A percentile compares a stretch with the other conserved stretches of the same genome.
Evolutionary conservation across 1,284 basidiomycete species (phyloP).

Genomic region (Papiliotrema fonsecae): DNA sequence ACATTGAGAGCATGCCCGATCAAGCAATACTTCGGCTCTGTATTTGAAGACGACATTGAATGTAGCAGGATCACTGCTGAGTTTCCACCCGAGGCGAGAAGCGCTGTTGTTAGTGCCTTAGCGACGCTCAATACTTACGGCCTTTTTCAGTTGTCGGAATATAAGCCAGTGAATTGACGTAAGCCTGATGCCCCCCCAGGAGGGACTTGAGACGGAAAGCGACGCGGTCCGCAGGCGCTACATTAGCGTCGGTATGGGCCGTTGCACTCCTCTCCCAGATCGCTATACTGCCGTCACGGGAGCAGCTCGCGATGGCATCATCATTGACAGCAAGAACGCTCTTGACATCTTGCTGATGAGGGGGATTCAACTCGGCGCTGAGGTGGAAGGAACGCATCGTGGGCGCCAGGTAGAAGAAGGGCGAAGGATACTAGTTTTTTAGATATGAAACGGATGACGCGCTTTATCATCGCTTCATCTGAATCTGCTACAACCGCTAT

Average conservation of each 20-base stretch:
- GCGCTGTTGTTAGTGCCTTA: constrained; percentile 6
- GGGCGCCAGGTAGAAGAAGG: no score
- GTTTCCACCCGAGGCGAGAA: constrained; percentile 34
- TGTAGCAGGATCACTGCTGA: constrained; percentile 35
- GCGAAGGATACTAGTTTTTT: no score
- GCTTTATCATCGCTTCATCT: no score
- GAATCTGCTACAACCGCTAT: no score
- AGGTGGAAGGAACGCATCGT: constrained; percentile 14
- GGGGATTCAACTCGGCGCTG: constrained; percentile 12
- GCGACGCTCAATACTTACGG: constrained; percentile 2
- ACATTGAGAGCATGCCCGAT: constrained; percentile 34
- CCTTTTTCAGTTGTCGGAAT: constrained; percentile 9
- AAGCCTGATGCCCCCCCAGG: constrained; percentile 32
- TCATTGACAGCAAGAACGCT: constrained; percentile 22
- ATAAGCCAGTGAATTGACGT: constrained; percentile 35
- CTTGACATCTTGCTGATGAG: constrained; percentile 30
- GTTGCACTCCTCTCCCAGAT: constrained; percentile 18
- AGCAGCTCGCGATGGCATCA: constrained; percentile 22
- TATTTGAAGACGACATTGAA: constrained; percentile 12
- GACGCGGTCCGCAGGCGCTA: neutral
- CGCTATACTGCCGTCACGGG: constrained; percentile 28
- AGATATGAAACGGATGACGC: no score
- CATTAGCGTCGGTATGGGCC: neutral
- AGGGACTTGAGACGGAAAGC: constrained; percentile 15
- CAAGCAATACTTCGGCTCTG: constrained; percentile 19